phyloP scores from a whole-genome alignment of 2,329 filamentous ascomycete genomes.

The Alternaria panax region DNA sequence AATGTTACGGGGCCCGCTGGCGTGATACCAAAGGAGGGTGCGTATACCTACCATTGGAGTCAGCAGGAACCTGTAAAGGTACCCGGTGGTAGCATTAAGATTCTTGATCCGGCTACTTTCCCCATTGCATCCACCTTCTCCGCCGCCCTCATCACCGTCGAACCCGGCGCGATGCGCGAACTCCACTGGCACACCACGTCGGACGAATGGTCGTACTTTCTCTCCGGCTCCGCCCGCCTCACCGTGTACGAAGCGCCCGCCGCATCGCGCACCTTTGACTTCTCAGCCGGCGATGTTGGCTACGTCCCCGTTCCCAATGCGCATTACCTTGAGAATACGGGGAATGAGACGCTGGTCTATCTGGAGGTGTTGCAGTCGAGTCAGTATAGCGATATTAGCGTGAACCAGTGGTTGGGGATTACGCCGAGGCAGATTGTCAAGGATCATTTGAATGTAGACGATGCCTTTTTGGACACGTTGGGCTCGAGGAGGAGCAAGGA shows the following conservation, averaged over 20 bases:
- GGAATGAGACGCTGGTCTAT: conserved; percentile 64
- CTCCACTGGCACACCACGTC: conserved; percentile 69
- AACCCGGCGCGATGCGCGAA: conserved; percentile 70
- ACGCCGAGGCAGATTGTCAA: conserved; percentile 52
- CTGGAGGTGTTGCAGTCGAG: conserved; percentile 66
- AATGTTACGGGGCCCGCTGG: conserved; percentile 55
- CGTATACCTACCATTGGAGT: conserved; percentile 55
- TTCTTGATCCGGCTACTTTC: conserved; percentile 65
- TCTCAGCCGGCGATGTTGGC: conserved; percentile 65
- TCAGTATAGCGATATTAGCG: conserved; percentile 62
- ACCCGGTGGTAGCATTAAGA: conserved; percentile 66
- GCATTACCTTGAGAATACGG: conserved; percentile 70
- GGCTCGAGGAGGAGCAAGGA: conserved; percentile 47
- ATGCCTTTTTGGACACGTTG: conserved; percentile 37
- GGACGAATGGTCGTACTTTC: conserved; percentile 69
- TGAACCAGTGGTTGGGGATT: conserved; percentile 66
- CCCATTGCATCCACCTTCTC: conserved; percentile 59
- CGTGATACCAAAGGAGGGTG: conserved; percentile 34
- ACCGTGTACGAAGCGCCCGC: conserved; percentile 63
- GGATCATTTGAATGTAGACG: conserved; percentile 39
- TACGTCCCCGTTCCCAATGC: conserved; percentile 64
- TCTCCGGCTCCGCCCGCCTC: conserved; percentile 63
- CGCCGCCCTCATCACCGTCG: conserved; percentile 59
- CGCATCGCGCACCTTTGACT: conserved; percentile 64
- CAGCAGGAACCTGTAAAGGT: conserved; percentile 58